These are phyloP conservation scores for Echinochloa phyllopogon DNA, from an alignment of 176 grass and related monocot species.

Conservation along the genomic window DNA sequence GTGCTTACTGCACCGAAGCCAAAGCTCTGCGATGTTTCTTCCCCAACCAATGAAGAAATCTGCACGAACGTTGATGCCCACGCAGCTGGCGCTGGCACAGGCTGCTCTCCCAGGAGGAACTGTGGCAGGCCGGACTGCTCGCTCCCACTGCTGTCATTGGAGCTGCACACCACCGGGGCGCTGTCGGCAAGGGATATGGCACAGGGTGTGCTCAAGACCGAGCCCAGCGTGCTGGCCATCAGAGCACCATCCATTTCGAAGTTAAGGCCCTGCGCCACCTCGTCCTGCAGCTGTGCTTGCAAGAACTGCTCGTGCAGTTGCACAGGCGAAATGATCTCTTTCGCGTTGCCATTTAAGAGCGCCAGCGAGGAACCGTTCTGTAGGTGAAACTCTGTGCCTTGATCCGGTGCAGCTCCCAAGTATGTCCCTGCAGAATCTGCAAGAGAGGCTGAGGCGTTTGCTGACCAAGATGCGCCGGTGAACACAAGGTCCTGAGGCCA, in stretches of 20 bases:
- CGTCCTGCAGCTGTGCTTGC: constrained; percentile 9
- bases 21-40: constrained; percentile 29
- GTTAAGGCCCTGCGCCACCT: background rate
- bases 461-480: constrained; percentile 25
- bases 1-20: background rate
- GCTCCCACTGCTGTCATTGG: constrained; percentile 45
- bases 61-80: constrained; percentile 21
- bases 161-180: constrained; percentile 34
- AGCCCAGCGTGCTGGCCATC: background rate
- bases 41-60: constrained; percentile 20
- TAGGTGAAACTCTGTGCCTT: constrained; percentile 8
- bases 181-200: constrained; percentile 26
- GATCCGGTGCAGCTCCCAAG: background rate
- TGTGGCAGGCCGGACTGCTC: constrained; percentile 40
- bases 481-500: constrained; percentile 48
- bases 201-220: constrained; percentile 7
- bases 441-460: background rate
- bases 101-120: constrained; percentile 44
- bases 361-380: background rate
- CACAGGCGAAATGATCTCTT: background rate
- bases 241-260: background rate
- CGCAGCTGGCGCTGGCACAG: background rate
- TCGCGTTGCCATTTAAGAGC: background rate
- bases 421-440: background rate
- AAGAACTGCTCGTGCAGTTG: constrained; percentile 30